phyloP scores from a whole-genome alignment of 2,329 filamentous ascomycete species.

The Aspergillus tubingensis region DNA sequence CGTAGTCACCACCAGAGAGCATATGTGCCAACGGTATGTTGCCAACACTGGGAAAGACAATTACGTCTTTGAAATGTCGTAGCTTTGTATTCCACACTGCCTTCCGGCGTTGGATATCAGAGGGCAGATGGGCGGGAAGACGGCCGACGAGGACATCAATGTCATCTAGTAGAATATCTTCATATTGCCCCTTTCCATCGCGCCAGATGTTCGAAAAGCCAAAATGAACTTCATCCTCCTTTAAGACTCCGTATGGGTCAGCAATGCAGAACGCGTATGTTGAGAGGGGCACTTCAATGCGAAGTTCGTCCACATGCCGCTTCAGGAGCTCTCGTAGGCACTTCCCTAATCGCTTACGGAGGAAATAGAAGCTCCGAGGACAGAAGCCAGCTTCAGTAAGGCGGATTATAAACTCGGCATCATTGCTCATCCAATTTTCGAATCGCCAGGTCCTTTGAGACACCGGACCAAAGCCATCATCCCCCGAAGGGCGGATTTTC shows the following conservation, averaged over 20 bases:
- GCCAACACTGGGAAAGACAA: constrained; percentile 59
- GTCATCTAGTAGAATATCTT: constrained; percentile 49
- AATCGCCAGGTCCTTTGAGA: constrained; percentile 28
- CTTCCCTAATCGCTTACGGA: constrained; percentile 43
- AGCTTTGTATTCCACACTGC: constrained; percentile 55
- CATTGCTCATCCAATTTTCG: constrained; percentile 39
- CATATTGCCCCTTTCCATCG: constrained; percentile 38
- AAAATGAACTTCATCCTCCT: constrained; percentile 58
- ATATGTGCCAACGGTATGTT: constrained; percentile 57
- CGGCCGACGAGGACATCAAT: constrained; percentile 58
- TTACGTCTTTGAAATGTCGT: constrained; percentile 57
- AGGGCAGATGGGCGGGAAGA: constrained; percentile 58
- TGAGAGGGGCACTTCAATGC: constrained; percentile 53
- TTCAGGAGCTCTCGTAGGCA: constrained; percentile 45
- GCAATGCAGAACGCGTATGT: constrained; percentile 60
- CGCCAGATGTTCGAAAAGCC: constrained; percentile 53
- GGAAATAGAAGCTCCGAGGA: constrained; percentile 43
- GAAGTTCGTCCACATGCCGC: constrained; percentile 48
- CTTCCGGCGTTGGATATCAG: constrained; percentile 59
- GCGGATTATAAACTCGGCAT: constrained; percentile 39
- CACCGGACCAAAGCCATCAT: constrained; percentile 23
- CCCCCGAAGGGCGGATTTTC: constrained; percentile 30
- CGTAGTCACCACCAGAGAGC: constrained; percentile 66
- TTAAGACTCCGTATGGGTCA: constrained; percentile 55
- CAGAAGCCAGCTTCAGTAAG: constrained; percentile 51